Conservation (phyloP, 129 eudicot genomes). For the Pulicaria dysenterica region DNA sequence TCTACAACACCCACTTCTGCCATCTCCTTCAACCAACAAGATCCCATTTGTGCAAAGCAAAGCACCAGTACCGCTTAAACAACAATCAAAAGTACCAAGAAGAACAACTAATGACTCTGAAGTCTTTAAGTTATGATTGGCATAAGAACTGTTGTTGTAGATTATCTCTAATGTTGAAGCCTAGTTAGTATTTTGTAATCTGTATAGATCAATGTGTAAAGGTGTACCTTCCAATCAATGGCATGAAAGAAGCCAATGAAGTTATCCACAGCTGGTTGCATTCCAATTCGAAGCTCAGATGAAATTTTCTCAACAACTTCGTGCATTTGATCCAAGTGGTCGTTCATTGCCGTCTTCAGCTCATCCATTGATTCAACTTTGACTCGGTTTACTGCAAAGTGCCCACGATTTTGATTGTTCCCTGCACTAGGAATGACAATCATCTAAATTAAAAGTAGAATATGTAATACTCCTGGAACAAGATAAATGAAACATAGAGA, state of each 20-base stretch:
- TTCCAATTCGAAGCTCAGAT: slow-evolving; percentile 71
- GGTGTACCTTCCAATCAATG: slow-evolving; percentile 89
- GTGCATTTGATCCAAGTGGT: slow-evolving; percentile 88
- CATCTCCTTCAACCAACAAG: too few relatives aligned
- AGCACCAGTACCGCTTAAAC: too few relatives aligned
- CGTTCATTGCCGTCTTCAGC: slow-evolving; percentile 59
- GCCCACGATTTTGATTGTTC: slow-evolving; percentile 5
- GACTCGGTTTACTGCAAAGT: slow-evolving; percentile 9
- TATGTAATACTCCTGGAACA: slow-evolving; percentile 3
- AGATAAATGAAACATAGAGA: not conserved
- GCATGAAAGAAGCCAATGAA: slow-evolving; percentile 93
- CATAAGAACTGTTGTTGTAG: not conserved
- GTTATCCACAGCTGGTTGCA: slow-evolving; percentile 77
- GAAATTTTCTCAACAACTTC: slow-evolving; percentile 77
- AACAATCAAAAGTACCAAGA: not conserved
- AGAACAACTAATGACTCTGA: not conserved
- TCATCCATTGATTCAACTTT: slow-evolving; percentile 64
- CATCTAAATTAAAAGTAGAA: slow-evolving; percentile 6
- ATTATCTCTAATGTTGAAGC: slow-evolving; percentile 14
- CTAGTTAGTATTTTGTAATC: not conserved
- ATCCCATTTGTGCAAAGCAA: too few relatives aligned
- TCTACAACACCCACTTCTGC: too few relatives aligned
- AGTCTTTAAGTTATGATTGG: slow-evolving; percentile 5
- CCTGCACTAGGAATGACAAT: slow-evolving; percentile 14
- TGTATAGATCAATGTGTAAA: slow-evolving; percentile 18